A percentile compares a stretch with the other conserved stretches of the same genome.
phyloP scores from a whole-genome alignment of 2,329 filamentous ascomycete species.

The Fusarium illudens region DNA sequence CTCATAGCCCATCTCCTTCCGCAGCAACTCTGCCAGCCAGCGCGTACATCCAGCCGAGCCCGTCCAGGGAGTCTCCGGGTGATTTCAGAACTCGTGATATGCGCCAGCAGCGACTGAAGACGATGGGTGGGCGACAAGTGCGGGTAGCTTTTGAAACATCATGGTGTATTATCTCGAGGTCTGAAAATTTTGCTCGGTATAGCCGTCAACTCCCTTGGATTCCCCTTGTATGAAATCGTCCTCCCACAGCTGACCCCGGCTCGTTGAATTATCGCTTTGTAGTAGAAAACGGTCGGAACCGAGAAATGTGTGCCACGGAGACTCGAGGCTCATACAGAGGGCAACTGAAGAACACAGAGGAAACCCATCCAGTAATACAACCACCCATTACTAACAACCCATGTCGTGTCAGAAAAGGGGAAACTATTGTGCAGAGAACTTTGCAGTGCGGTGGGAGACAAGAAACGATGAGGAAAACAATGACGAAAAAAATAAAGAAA shows the following conservation, averaged over 20 bases:
- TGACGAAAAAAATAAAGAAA: conserved; percentile 35
- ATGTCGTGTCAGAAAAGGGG: conserved; percentile 42
- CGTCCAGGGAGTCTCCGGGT: not conserved
- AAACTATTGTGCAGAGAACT: conserved; percentile 49
- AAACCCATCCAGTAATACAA: conserved; percentile 50
- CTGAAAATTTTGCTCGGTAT: conserved; percentile 47
- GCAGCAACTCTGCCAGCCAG: not conserved
- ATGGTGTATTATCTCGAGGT: conserved; percentile 51
- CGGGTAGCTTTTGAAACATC: conserved; percentile 44
- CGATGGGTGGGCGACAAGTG: not conserved
- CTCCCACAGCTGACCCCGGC: conserved; percentile 30
- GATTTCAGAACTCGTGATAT: not conserved
- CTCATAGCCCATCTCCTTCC: not conserved
- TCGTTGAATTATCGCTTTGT: conserved; percentile 32
- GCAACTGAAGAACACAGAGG: conserved; percentile 43
- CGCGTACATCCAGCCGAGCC: not conserved
- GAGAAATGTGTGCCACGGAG: conserved; percentile 22
- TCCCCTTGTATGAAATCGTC: conserved; percentile 35
- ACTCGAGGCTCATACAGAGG: conserved; percentile 40
- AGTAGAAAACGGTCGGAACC: conserved; percentile 28
- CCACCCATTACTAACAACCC: conserved; percentile 45
- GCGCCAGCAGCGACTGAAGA: not conserved
- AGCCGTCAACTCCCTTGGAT: conserved; percentile 44
- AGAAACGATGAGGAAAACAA: conserved; percentile 33
- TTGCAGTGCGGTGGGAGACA: conserved; percentile 42